Conservation (phyloP, 306 rosid species). For the Chamaecrista fasciculata region DNA sequence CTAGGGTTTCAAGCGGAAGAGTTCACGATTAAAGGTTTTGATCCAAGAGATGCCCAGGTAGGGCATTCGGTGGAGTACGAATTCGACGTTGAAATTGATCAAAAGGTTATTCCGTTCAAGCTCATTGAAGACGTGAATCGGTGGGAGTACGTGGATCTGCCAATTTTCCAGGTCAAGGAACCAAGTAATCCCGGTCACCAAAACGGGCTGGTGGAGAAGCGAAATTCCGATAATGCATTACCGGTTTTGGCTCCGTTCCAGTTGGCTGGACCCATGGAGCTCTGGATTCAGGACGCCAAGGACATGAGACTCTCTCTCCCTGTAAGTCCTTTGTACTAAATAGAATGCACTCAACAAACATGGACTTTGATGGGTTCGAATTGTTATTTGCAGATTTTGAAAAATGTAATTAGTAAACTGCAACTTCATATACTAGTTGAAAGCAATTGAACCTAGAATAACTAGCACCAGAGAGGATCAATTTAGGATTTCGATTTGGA, state of each 20-base stretch:
- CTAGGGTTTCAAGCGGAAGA: slow-evolving; percentile 66
- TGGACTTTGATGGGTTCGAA: no score
- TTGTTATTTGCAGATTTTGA: no score
- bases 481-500: no score
- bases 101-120: slow-evolving; percentile 65
- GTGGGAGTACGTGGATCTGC: slow-evolving; percentile 86
- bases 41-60: slow-evolving; percentile 67
- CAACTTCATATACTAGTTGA: no score
- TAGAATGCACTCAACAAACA: no score
- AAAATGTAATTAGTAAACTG: no score
- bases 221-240: slow-evolving; percentile 26
- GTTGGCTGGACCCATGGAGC: slow-evolving; percentile 94
- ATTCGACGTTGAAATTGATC: slow-evolving; percentile 72
- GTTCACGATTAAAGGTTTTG: slow-evolving; percentile 62
- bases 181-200: slow-evolving; percentile 27
- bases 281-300: slow-evolving; percentile 84
- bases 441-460: no score
- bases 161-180: slow-evolving; percentile 60
- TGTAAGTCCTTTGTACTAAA: slow-evolving; percentile 39
- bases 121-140: slow-evolving; percentile 70
- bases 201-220: slow-evolving; percentile 46
- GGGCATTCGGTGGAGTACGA: slow-evolving; percentile 81
- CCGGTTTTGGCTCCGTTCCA: slow-evolving; percentile 91
- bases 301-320: slow-evolving; percentile 80
- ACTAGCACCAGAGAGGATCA: no score